Percentiles rank a stretch among this genome's conserved stretches.
phyloP scores from a whole-genome alignment of 1,139 yeast species.

The Candida pseudoviswanathii region DNA sequence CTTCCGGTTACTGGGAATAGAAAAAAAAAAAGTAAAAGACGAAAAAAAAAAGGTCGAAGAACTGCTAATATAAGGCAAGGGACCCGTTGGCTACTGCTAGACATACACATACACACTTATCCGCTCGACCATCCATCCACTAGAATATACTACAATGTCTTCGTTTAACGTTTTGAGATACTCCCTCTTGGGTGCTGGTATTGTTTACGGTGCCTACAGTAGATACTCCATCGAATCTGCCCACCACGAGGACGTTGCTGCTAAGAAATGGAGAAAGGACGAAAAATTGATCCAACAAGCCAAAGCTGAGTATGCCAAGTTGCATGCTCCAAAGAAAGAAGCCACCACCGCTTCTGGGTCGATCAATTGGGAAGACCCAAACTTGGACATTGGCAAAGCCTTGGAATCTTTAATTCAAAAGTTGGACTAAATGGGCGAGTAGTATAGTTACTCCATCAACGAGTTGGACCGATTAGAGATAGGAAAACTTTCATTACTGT shows the following conservation, averaged over 20 bases:
- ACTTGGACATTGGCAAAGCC: slow-evolving; percentile 72
- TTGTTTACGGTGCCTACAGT: slow-evolving; percentile 87
- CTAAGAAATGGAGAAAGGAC: slow-evolving; percentile 62
- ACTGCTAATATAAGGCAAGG: background rate
- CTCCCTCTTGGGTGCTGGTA: slow-evolving; percentile 88
- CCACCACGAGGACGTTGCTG: slow-evolving; percentile 60
- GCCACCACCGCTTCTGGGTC: slow-evolving; percentile 37
- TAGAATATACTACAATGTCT: slow-evolving; percentile 23
- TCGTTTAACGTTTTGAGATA: slow-evolving; percentile 80
- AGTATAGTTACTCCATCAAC: background rate
- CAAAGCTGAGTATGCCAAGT: slow-evolving; percentile 80
- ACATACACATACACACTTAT: background rate
- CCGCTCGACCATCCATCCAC: background rate
- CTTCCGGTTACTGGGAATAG: slow-evolving; percentile 17
- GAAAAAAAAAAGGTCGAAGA: background rate
- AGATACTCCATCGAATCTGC: slow-evolving; percentile 66
- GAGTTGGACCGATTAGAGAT: background rate
- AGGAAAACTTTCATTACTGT: background rate
- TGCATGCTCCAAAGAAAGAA: slow-evolving; percentile 51
- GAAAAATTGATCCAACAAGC: slow-evolving; percentile 84
- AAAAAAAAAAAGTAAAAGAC: slow-evolving; percentile 3
- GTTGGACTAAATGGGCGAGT: slow-evolving; percentile 31
- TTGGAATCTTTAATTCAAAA: slow-evolving; percentile 47
- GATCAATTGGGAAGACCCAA: slow-evolving; percentile 85
- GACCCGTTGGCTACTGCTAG: background rate